Evolutionary conservation across 2,329 filamentous ascomycete genomes (phyloP).

Genomic region (Botrytis squamosa): DNA sequence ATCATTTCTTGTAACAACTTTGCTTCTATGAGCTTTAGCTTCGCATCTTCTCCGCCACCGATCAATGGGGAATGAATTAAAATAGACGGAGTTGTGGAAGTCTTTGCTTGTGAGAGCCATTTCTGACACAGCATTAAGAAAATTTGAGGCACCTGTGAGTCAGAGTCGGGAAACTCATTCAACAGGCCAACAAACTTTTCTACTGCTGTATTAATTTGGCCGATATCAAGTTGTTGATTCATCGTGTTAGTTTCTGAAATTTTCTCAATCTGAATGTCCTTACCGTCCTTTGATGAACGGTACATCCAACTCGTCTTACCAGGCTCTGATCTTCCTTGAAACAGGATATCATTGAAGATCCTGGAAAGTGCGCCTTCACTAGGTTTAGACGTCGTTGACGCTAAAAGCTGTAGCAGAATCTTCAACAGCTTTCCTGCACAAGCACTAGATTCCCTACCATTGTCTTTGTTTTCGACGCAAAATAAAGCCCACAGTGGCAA

Average conservation of each 20-base stretch:
- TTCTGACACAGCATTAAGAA: conserved; percentile 59
- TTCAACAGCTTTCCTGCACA: conserved; percentile 46
- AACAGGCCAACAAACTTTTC: conserved; percentile 52
- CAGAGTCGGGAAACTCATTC: conserved; percentile 39
- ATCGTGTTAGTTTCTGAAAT: conserved; percentile 17
- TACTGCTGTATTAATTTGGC: conserved; percentile 44
- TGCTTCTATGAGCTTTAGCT: conserved; percentile 54
- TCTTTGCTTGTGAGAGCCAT: conserved; percentile 49
- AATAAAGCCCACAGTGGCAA: conserved; percentile 58
- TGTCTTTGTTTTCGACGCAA: conserved; percentile 44
- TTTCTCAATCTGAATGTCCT: conserved; percentile 50
- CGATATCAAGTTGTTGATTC: conserved; percentile 23
- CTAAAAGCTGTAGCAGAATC: conserved; percentile 57
- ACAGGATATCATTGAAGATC: conserved; percentile 56
- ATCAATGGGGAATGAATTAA: conserved; percentile 39
- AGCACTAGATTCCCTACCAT: not conserved
- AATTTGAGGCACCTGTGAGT: conserved; percentile 53
- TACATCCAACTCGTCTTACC: conserved; percentile 52
- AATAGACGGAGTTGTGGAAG: conserved; percentile 13
- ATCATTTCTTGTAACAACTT: conserved; percentile 66
- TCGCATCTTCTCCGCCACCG: conserved; percentile 43
- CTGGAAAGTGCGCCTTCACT: conserved; percentile 45
- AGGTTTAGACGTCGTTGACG: conserved; percentile 40
- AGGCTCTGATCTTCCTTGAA: conserved; percentile 46
- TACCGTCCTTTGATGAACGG: conserved; percentile 45